Evolutionary conservation across 345 rosid genomes (phyloP), one percentile per base, ranked within the genome.

Genomic region (Boechera stricta): DNA sequence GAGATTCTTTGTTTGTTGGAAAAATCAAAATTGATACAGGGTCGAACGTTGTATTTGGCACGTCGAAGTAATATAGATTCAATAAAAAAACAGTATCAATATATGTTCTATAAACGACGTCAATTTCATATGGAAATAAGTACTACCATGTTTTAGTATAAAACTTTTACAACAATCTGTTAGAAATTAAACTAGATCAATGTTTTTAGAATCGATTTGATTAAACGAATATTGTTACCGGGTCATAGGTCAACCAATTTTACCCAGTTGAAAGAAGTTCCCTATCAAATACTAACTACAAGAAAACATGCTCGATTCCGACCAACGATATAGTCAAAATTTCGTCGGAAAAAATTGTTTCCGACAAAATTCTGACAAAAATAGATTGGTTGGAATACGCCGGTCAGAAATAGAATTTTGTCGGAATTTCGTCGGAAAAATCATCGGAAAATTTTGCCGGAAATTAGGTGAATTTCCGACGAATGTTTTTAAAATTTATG

Each of bases 41-140:
- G 26, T 39, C 58, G 53, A 75, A 75, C 79, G 68, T 75, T 68
- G 73, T 59, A 28, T 39, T 59, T 75, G 62, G 68, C 73, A 68
- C 62, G 74, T 67, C 73, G 53, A 33, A 57, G 42, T 44, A 13
- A 44, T 44, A 47, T 38, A 58, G 53, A 75, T 48, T 58, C 73
- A 12, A 7, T 36, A 53, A 42, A 32, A 32, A 44, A 44, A 44
- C 49, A 44, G 49, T 44, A 44, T 44, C 49, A 44, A 5, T 21
- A 21, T 21, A 21, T 44, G 49, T 5, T 44, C n/a, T 12, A 13
- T 0, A 44, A 13, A 13, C 32, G 68, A 67, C 68, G 54, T 59
- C 61, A 33, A 24, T 29, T 24, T 58, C 24, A 58, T 35, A 36
- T 15, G 18, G 24, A 58, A 35, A 42, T 63, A 63, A 12, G 35